Conservation (phyloP, 352 stramenopile genomes). For the Globisporangium middletonii region DNA sequence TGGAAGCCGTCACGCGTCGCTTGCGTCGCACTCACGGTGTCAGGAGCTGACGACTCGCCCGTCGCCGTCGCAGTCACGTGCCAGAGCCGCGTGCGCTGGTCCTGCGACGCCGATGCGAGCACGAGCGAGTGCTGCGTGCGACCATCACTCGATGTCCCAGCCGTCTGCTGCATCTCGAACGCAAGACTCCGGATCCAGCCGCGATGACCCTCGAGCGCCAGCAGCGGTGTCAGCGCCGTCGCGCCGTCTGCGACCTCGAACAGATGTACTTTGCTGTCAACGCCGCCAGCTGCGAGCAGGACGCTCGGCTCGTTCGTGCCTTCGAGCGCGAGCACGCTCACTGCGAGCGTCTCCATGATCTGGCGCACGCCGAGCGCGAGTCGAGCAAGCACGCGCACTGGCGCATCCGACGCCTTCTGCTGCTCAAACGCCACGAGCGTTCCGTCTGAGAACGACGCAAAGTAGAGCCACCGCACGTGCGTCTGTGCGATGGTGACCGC, state of each 20-base stretch:
- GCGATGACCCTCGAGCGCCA: conserved; percentile 51
- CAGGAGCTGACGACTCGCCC: neutral
- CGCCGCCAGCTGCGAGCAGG: conserved; percentile 54
- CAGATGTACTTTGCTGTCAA: conserved; percentile 63
- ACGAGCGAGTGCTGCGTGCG: conserved; percentile 3
- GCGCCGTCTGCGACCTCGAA: conserved; percentile 28
- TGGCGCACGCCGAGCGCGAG: conserved; percentile 28
- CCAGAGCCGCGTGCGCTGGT: conserved; percentile 69
- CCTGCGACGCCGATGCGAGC: conserved; percentile 64
- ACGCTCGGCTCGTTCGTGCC: conserved; percentile 18
- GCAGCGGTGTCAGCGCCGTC: conserved; percentile 20
- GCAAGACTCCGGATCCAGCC: conserved; percentile 64
- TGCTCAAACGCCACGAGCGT: conserved; percentile 30
- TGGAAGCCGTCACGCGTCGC: conserved; percentile 21
- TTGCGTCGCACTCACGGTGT: neutral
- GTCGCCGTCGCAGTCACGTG: conserved; percentile 22
- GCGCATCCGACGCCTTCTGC: neutral
- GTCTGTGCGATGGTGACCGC: conserved; percentile 29
- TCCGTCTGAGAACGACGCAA: conserved; percentile 46
- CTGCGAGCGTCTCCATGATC: conserved; percentile 52
- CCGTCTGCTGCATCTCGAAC: conserved; percentile 24
- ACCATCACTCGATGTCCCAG: neutral
- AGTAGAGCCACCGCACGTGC: conserved; percentile 23
- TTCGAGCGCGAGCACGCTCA: conserved; percentile 8
- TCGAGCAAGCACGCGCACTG: conserved; percentile 15